Evolutionary conservation across 2,329 filamentous ascomycete species (phyloP).

Genomic region (Cladosporium sp.): DNA sequence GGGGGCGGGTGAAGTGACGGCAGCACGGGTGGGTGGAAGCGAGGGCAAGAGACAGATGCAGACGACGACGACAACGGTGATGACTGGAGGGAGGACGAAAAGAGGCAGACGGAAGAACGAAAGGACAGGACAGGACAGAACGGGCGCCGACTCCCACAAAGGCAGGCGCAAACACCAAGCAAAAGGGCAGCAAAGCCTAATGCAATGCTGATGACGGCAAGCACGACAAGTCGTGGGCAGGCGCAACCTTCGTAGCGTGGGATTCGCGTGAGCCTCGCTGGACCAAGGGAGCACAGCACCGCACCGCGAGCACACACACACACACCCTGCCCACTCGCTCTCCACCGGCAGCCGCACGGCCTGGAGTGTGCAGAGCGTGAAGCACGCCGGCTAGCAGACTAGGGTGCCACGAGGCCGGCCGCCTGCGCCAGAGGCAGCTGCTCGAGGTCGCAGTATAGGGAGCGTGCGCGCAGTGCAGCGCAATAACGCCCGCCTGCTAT

Average conservation of each 20-base stretch:
- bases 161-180: not conserved
- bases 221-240: not conserved
- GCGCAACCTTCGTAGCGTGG: slow-evolving; percentile 3
- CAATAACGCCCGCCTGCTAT: not conserved
- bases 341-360: too few relatives aligned
- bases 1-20: not conserved
- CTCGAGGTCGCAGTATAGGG: not conserved
- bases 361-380: slow-evolving; percentile 11
- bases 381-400: slow-evolving; percentile 2
- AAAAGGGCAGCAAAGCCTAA: not conserved
- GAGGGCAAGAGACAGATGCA: not conserved
- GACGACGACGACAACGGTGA: not conserved
- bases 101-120: not conserved
- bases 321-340: too few relatives aligned
- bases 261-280: slow-evolving; percentile 5
- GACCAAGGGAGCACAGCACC: too few relatives aligned
- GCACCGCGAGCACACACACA: too few relatives aligned
- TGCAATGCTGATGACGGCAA: not conserved
- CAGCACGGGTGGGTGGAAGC: not conserved
- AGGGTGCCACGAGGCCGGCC: slow-evolving; percentile 11
- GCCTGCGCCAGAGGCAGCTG: not conserved
- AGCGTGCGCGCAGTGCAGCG: not conserved
- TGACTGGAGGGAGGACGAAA: too few relatives aligned
- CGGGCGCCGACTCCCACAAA: not conserved
- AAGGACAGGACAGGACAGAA: not conserved